Evolutionary conservation across 2,329 filamentous ascomycete species (phyloP), one percentile per base, ranked within the genome.

Genomic region (Proliferodiscus dingleyae): DNA sequence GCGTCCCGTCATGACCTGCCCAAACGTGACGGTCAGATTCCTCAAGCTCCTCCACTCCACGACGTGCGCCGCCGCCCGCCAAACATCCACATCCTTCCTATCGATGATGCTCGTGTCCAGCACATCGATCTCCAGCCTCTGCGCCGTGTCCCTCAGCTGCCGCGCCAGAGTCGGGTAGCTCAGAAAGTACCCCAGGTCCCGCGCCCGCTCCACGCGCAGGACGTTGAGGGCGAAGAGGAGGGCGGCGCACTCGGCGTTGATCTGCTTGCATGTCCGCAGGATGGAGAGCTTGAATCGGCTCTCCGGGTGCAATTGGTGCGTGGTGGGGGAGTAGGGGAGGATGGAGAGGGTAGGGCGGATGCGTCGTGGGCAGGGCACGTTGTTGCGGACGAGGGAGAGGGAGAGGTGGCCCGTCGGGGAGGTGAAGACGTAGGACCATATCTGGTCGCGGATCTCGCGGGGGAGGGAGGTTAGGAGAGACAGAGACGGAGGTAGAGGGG

Each of bases 251-350:
- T 49, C 47, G 18, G 19, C 18, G 30, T 46, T 22, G 28, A 49
- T 46, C 9, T 49, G 47, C 24, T 43, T 45, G 28, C 40, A 46
- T 8, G 37, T 36, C 5, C 21, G 38, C 15, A 46, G 39, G 23
- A 41, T n/a, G 11, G 37, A 47, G 26, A 37, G 16, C 4, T 30
- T 40, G 23, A 43, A 34, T 26, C 11, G 36, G 40, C n/a, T 18
- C 10, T 21, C 16, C 13, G 13, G 16, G 13, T 15, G 13, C 13
- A 9, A n/a, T 16, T 2, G 30, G 30, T 16, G 16, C 8, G 16
- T 26, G 24, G 24, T 26, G 24, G 24, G 24, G 11, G 24, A 26
- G 11, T 26, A 26, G 24, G 33, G 24, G 10, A 32, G 5, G 24
- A 40, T 40, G 24, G 24, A 26, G 6, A 26, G 24, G 6, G 24